Conservation (phyloP, 208 protist species). For the Trypanosoma mega region DNA sequence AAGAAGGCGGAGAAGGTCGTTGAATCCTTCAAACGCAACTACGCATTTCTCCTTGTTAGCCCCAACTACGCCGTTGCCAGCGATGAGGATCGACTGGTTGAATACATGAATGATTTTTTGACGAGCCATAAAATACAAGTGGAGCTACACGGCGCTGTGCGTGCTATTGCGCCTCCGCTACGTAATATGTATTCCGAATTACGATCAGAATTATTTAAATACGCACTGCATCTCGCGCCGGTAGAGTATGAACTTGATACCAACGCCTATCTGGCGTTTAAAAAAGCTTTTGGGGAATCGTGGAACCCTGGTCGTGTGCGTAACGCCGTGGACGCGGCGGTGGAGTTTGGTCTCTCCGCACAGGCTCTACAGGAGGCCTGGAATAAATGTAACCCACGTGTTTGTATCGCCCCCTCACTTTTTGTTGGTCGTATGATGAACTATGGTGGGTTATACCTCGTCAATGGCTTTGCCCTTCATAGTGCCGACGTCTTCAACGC, state of each 20-base stretch:
- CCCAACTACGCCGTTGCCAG: slow-evolving; percentile 23
- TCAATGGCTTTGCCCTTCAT: slow-evolving; percentile 58
- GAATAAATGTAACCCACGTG: slow-evolving; percentile 24
- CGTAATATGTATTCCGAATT: slow-evolving; percentile 32
- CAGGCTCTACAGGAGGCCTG: slow-evolving; percentile 30
- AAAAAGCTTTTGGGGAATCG: slow-evolving; percentile 20
- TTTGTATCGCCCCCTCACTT: slow-evolving; percentile 30
- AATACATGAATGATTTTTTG: slow-evolving; percentile 30
- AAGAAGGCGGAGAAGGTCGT: too few relatives aligned
- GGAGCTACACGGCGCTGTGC: slow-evolving; percentile 20
- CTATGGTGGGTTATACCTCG: slow-evolving; percentile 30
- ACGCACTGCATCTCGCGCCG: slow-evolving; percentile 37
- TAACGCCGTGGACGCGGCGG: slow-evolving; percentile 32
- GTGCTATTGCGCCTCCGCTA: slow-evolving; percentile 24
- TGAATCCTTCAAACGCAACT: slow-evolving; percentile 20
- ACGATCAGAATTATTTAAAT: slow-evolving; percentile 46
- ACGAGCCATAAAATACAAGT: slow-evolving; percentile 30
- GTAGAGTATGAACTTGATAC: slow-evolving; percentile 27
- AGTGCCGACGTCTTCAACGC: slow-evolving; percentile 41
- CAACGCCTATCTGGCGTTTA: slow-evolving; percentile 22
- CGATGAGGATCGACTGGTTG: background rate
- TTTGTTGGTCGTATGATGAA: slow-evolving; percentile 44
- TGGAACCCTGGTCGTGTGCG: slow-evolving; percentile 25
- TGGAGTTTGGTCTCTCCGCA: slow-evolving; percentile 36
- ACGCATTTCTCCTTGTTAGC: slow-evolving; percentile 38